phyloP scores from a whole-genome alignment of 2,329 filamentous ascomycete genomes.

The Chrysoporthe cubensis region DNA sequence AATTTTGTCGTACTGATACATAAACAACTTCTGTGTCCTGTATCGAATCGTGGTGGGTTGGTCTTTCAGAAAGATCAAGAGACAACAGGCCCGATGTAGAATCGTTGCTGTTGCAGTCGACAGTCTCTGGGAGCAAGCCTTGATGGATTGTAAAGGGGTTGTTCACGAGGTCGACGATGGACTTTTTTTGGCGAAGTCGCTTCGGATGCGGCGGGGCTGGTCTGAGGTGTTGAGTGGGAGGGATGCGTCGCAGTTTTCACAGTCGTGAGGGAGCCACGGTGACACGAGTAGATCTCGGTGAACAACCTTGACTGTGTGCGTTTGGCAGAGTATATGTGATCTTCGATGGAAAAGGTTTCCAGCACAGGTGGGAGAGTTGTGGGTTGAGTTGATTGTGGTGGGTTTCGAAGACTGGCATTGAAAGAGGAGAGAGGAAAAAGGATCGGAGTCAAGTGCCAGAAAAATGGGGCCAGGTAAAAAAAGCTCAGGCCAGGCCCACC shows the following conservation, averaged over 20 bases:
- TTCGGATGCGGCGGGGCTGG: constrained; percentile 11
- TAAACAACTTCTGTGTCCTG: constrained; percentile 70
- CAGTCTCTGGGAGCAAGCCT: not conserved
- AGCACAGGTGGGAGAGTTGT: constrained; percentile 9
- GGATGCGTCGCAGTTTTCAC: not conserved
- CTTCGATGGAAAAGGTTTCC: constrained; percentile 10
- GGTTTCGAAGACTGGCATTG: constrained; percentile 14
- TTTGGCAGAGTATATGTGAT: constrained; percentile 2
- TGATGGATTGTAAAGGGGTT: constrained; percentile 1
- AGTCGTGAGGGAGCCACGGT: constrained; percentile 6
- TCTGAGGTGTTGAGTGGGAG: not conserved
- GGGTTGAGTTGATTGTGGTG: constrained; percentile 4
- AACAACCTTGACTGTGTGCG: not conserved
- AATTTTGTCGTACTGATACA: constrained; percentile 95
- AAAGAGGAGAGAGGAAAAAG: constrained; percentile 15
- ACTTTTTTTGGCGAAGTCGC: not conserved
- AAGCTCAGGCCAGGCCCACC: constrained; percentile 2
- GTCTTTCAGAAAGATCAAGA: constrained; percentile 22
- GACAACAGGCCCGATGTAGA: not conserved
- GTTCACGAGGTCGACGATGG: constrained; percentile 19
- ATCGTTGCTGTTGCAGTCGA: constrained; percentile 5
- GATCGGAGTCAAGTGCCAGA: constrained; percentile 10
- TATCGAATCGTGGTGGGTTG: constrained; percentile 35
- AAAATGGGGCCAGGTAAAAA: constrained; percentile 13
- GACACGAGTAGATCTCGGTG: not conserved